Base-by-base conservation (phyloP, 768 basidiomycete species). In the Imleria badia region DNA sequence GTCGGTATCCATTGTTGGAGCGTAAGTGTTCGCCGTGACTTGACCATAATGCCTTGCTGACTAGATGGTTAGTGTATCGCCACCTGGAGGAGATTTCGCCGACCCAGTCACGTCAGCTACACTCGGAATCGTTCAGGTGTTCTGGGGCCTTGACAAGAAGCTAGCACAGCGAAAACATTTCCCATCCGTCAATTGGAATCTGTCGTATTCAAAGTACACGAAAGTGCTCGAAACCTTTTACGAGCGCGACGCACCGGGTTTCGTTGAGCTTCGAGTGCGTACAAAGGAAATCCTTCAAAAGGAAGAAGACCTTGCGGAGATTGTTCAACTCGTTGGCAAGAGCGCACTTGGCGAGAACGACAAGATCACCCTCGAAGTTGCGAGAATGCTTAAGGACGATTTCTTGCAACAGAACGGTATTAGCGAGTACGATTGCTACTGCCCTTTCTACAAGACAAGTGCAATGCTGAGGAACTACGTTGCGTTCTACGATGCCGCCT, bases 81-180 rank as follows among this genome's bases (percentile, higher is more conserved):
- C 97, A 53, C 97, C 97, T 43, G 97, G 97, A 73, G 97, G 97
- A 73, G 97, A 99, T 69, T 98, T 98, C 75, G 97, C 97, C 12
- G 97, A 99, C 73, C 97, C 97, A 34, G 97, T 99, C 55, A 98
- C 96, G 9, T 87, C 94, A 42, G 92, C 97, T 34, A 99, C 97
- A 4, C 89, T 99, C 52, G 85, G 94, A 78, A 99, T 99, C 68
- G 97, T 99, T 11, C 97, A 98, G 67, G 97, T 98, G 61, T 99
- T 99, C 83, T 99, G 97, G 97, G 97, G 97, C 72, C 83, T 99
- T 26, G 97, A 98, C 76, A 99, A 99, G 85, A 94, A 96, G 70
- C 85, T 98, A 55, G 97, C 97, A 3, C 97, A 98, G 71, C 84
- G 96, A 59, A 98, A 99, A 73, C 95, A 99, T 71, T 99, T 99